Conservation (phyloP, 176 grass and related monocot species). For the Poa annua region DNA sequence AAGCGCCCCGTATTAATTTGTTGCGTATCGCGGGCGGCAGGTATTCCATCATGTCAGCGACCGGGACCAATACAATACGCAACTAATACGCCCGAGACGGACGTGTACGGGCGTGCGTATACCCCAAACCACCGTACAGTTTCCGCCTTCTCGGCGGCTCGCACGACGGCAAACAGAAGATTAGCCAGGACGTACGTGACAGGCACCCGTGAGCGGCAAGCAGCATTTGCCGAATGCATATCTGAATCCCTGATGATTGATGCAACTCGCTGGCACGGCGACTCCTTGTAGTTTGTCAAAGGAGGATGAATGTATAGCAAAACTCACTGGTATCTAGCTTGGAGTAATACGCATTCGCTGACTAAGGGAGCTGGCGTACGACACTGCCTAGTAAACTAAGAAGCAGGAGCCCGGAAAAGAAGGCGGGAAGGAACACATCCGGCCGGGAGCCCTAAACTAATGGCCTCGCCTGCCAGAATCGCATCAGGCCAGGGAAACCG, state of each 20-base stretch:
- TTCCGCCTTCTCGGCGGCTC: background rate
- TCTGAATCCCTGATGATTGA: background rate
- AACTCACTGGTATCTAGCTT: no score
- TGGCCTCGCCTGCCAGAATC: slow-evolving; percentile 8
- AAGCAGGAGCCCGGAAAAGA: slow-evolving; percentile 35
- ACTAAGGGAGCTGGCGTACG: background rate
- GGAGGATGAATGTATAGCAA: no score
- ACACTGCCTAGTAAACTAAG: background rate
- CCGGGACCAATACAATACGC: slow-evolving; percentile 25
- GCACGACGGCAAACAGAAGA: background rate
- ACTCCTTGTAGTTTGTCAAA: no score
- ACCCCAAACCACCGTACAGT: slow-evolving; percentile 15
- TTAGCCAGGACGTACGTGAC: background rate
- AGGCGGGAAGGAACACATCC: slow-evolving; percentile 23
- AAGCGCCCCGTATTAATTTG: slow-evolving; percentile 23
- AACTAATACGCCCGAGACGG: no score
- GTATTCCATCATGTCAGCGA: slow-evolving; percentile 28
- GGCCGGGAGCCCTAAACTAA: slow-evolving; percentile 29
- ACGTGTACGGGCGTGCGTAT: background rate
- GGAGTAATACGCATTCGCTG: background rate
- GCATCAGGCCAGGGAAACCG: background rate
- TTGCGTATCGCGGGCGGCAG: slow-evolving; percentile 20
- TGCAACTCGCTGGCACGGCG: background rate
- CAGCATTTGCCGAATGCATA: no score
- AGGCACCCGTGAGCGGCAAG: background rate